These are phyloP conservation scores for Avena sativa DNA, from an alignment of 176 grass and related monocot species.

Conservation along the genomic window DNA sequence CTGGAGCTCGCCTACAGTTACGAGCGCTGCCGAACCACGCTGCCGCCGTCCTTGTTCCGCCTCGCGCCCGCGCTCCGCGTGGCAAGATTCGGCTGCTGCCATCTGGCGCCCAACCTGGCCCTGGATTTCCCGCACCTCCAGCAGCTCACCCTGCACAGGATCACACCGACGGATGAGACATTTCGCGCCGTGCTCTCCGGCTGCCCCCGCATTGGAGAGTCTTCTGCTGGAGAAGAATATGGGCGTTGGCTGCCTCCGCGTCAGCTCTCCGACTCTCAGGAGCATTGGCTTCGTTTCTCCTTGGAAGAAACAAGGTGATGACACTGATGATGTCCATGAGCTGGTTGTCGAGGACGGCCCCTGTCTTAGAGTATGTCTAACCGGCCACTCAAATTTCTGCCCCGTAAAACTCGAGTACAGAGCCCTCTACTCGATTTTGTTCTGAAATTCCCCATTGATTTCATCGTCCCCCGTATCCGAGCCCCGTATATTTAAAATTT, in stretches of 20 bases:
- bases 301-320: not conserved
- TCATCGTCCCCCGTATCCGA: too few species aligned
- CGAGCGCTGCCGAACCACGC: not conserved
- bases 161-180: not conserved
- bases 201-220: not conserved
- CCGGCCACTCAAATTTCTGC: too few species aligned
- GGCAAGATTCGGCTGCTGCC: not conserved
- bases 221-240: not conserved
- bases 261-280: not conserved
- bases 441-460: too few species aligned
- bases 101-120: not conserved
- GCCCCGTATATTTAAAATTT: too few species aligned
- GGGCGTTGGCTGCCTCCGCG: not conserved
- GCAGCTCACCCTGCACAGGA: not conserved
- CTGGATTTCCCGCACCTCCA: not conserved
- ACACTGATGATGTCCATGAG: not conserved
- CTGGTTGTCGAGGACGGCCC: not conserved
- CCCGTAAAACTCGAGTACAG: too few species aligned
- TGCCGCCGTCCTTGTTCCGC: not conserved
- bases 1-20: not conserved
- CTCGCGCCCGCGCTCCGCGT: not conserved
- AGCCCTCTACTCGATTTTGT: too few species aligned
- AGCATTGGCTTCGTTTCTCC: not conserved
- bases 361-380: not conserved
- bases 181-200: not conserved